A percentile compares a stretch with the other conserved stretches of the same genome.
These are phyloP conservation scores for Oryza rufipogon DNA, from an alignment of 176 grass and related monocot species.

Conservation along the genomic window DNA sequence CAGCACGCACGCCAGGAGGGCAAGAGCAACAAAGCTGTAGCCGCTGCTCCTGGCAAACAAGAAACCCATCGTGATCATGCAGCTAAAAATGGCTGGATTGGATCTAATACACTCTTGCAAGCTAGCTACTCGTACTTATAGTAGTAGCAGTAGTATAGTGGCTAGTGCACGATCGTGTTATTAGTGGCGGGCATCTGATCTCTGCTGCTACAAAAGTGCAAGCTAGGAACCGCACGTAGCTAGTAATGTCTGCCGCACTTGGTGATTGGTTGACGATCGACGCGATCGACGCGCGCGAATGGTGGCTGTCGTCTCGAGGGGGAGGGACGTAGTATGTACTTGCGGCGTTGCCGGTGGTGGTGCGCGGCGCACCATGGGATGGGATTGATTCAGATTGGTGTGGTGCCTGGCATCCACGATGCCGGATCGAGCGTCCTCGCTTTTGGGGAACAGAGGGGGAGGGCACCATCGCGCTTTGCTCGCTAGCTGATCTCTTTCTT, in stretches of 20 bases:
- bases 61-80: neutral
- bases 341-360: conserved; percentile 7
- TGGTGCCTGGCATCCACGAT: conserved; percentile 6
- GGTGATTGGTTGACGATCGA: neutral
- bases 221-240: neutral
- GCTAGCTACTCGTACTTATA: conserved; percentile 21
- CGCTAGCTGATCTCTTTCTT: neutral
- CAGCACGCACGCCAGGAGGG: conserved; percentile 38
- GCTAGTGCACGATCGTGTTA: neutral
- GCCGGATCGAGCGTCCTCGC: conserved; percentile 7
- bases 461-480: conserved; percentile 13
- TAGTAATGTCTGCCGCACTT: conserved; percentile 1
- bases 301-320: conserved; percentile 17
- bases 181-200: neutral
- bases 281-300: neutral
- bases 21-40: neutral
- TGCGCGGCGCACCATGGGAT: conserved; percentile 51
- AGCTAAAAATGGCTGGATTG: neutral
- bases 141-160: neutral
- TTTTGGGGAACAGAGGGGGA: conserved; percentile 47
- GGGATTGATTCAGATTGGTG: neutral
- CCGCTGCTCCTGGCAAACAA: neutral
- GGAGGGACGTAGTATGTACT: neutral
- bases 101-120: neutral
- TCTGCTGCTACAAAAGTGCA: neutral